A percentile compares a stretch with the other conserved stretches of the same genome.
Evolutionary conservation across 1,139 yeast genomes (phyloP).

Genomic region (Saccharomyces hybrid): DNA sequence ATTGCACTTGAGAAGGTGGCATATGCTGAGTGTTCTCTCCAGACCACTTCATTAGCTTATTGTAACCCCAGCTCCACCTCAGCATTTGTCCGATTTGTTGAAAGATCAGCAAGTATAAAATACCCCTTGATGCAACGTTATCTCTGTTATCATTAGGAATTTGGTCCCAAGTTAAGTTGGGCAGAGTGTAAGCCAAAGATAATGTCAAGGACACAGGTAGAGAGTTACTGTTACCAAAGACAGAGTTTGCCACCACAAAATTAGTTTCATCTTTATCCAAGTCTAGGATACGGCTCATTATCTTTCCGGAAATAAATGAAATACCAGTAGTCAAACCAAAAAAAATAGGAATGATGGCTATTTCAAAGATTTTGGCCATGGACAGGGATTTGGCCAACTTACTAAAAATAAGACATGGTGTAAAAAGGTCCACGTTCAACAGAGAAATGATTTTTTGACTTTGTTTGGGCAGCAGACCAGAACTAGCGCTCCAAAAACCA

Average conservation of each 20-base stretch:
- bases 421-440: constrained; percentile 64
- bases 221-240: constrained; percentile 74
- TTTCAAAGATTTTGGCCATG: constrained; percentile 53
- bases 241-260: constrained; percentile 74
- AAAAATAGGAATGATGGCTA: constrained; percentile 58
- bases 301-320: constrained; percentile 45
- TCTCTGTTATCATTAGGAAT: constrained; percentile 54
- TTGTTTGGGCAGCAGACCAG: constrained; percentile 49
- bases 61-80: constrained; percentile 81
- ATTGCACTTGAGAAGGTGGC: constrained; percentile 25
- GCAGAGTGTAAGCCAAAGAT: constrained; percentile 62
- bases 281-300: constrained; percentile 39
- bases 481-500: constrained; percentile 60
- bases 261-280: constrained; percentile 60
- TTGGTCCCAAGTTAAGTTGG: constrained; percentile 67
- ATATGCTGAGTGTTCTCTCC: constrained; percentile 30
- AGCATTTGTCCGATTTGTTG: constrained; percentile 73
- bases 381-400: constrained; percentile 64
- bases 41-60: constrained; percentile 46
- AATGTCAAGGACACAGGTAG: constrained; percentile 68
- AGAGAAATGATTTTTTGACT: constrained; percentile 57
- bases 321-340: constrained; percentile 54
- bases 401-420: constrained; percentile 70
- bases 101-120: constrained; percentile 59
- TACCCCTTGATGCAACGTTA: constrained; percentile 67